phyloP scores from a whole-genome alignment of 306 rosid genomes.

The Acacia crassicarpa region DNA sequence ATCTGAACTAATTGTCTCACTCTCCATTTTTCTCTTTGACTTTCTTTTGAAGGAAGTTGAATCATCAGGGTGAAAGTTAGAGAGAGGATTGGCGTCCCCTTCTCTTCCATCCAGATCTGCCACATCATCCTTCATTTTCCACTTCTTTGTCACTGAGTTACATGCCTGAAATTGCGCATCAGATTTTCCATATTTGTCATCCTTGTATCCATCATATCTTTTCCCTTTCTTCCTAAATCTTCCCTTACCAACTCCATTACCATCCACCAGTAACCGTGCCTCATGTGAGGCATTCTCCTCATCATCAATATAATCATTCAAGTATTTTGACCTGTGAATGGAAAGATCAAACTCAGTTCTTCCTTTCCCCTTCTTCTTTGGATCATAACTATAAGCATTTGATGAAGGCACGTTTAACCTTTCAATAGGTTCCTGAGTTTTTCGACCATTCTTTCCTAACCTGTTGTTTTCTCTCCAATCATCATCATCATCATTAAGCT shows the following conservation, averaged over 20 bases:
- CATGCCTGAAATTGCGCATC: constrained; percentile 74
- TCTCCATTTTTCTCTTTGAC: constrained; percentile 69
- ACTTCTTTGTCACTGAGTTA: constrained; percentile 60
- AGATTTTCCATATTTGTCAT: constrained; percentile 50
- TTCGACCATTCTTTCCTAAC: constrained; percentile 53
- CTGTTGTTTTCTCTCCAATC: constrained; percentile 48
- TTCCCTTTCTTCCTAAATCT: constrained; percentile 54
- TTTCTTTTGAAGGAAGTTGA: constrained; percentile 56
- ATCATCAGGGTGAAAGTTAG: constrained; percentile 43
- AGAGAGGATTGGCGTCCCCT: constrained; percentile 49
- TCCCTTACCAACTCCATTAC: constrained; percentile 49
- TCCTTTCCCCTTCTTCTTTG: constrained; percentile 67
- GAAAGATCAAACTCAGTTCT: constrained; percentile 47
- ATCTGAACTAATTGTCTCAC: constrained; percentile 56
- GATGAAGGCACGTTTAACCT: constrained; percentile 43
- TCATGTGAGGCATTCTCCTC: constrained; percentile 60
- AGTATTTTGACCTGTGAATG: constrained; percentile 39
- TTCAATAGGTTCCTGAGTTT: constrained; percentile 52
- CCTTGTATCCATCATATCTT: constrained; percentile 46
- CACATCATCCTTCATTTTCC: constrained; percentile 60
- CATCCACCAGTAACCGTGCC: constrained; percentile 47
- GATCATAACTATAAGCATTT: constrained; percentile 35
- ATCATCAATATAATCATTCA: constrained; percentile 49
- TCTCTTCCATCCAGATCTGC: constrained; percentile 48
- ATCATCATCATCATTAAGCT: constrained; percentile 53